Evolutionary conservation across 208 protist species (phyloP), one percentile per base, ranked within the genome.

Genomic region (Leishmania martiniquensis): DNA sequence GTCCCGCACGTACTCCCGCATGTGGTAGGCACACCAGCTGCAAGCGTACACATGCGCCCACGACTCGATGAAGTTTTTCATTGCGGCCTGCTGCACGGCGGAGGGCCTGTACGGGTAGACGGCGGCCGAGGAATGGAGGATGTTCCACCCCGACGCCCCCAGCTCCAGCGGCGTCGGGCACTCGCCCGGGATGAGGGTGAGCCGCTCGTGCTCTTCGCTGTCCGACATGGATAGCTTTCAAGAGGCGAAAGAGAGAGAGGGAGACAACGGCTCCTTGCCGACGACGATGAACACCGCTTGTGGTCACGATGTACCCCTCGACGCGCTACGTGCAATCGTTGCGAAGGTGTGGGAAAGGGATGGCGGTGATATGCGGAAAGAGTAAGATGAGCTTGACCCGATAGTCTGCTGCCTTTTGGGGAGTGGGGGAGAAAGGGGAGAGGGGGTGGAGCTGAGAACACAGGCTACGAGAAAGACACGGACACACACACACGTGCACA

Each of bases 1-100:
- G 20, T 82, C 37, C n/a, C 78, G 69, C 32, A 98, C 66, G 77
- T 95, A 89, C 44, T 80, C 77, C 34, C 91, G 89, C 93, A 98
- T 97, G 89, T 98, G 93, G 63, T 93, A 95, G 37, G 89, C 89
- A 62, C 95, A 98, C 79, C 89, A 89, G 74, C 89, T 90, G 81
- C 95, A 98, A 20, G 95, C 92, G 81, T 98, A 98, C 44, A 93
- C 82, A 45, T 96, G 77, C 29, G 89, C 91, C 89, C 89, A 97
- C 42, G 82, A 79, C 68, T 94, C 52, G 57, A 98, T 87, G 57
- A 98, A 98, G 52, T 78, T 80, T 37, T 72, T 65, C 92, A 98
- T 97, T 7, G 89, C 87, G 42, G 87, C 71, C 78, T 91, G 83
- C 81, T 97, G 93, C 42, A 80, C 73, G 13, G 37, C 15, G 44